Percentiles rank a stretch among this genome's conserved stretches.
phyloP scores from a whole-genome alignment of 2,329 filamentous ascomycete species.

The Epichloe hybrida region DNA sequence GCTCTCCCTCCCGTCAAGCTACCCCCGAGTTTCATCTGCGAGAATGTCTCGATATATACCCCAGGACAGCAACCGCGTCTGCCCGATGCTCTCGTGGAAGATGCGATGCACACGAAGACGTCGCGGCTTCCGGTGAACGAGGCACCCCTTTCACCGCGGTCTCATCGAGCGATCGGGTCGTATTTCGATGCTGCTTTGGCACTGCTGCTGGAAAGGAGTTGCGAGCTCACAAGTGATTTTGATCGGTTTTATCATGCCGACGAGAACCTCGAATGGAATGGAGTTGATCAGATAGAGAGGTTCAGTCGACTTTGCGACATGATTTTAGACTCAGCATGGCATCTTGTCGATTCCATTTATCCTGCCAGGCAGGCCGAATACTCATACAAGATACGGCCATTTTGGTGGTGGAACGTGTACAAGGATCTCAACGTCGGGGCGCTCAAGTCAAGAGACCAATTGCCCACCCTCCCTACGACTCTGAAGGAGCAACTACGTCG shows the following conservation, averaged over 20 bases:
- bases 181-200: slow-evolving; percentile 20
- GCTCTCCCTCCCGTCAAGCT: slow-evolving; percentile 39
- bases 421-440: slow-evolving; percentile 19
- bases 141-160: slow-evolving; percentile 10
- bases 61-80: slow-evolving; percentile 15
- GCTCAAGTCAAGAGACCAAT: slow-evolving; percentile 18
- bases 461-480: slow-evolving; percentile 13
- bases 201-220: slow-evolving; percentile 8
- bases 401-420: slow-evolving; percentile 28
- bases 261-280: slow-evolving; percentile 5
- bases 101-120: slow-evolving; percentile 17
- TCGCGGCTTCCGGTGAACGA: slow-evolving; percentile 17
- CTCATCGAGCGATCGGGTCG: slow-evolving; percentile 14
- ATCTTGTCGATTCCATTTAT: slow-evolving; percentile 21
- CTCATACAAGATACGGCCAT: slow-evolving; percentile 20
- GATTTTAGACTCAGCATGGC: slow-evolving; percentile 24
- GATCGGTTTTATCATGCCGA: slow-evolving; percentile 2
- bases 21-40: slow-evolving; percentile 42
- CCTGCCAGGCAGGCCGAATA: slow-evolving; percentile 21
- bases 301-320: slow-evolving; percentile 18
- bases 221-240: slow-evolving; percentile 10
- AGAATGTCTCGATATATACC: slow-evolving; percentile 28
- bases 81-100: slow-evolving; percentile 18
- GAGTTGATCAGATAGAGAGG: slow-evolving; percentile 8
- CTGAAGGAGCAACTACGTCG: slow-evolving; percentile 17